Conservation (phyloP, 768 basidiomycete species). For the Saitozyma podzolica region DNA sequence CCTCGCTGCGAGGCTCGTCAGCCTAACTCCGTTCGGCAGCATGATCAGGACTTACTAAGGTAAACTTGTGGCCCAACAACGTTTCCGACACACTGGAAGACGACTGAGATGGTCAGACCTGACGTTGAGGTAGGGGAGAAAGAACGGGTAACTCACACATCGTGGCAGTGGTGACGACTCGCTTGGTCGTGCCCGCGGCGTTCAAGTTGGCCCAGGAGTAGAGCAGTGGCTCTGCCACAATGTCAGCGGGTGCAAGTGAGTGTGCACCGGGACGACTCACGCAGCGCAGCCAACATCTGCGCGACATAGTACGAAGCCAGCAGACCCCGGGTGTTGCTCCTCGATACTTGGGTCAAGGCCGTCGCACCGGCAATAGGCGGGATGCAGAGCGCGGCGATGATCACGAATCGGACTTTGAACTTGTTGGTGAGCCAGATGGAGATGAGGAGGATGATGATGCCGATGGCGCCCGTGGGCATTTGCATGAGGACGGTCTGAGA, state of each 20-base stretch:
- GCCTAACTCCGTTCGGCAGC: not conserved
- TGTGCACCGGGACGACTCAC: constrained; percentile 8
- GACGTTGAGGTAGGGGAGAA: too few species aligned
- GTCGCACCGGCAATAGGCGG: constrained; percentile 40
- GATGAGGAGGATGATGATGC: constrained; percentile 29
- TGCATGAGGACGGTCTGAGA: constrained; percentile 33
- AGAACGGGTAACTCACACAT: constrained; percentile 1
- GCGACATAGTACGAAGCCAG: constrained; percentile 18
- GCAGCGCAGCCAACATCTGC: constrained; percentile 8
- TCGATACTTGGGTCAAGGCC: constrained; percentile 32
- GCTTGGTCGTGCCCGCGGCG: constrained; percentile 36
- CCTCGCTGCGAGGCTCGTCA: not conserved
- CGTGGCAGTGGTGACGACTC: constrained; percentile 22
- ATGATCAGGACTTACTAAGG: constrained; percentile 4
- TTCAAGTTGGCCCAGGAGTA: constrained; percentile 42
- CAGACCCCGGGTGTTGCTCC: constrained; percentile 14
- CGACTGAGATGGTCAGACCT: not conserved
- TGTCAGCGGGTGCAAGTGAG: not conserved
- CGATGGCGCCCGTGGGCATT: constrained; percentile 41
- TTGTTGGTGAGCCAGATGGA: constrained; percentile 39
- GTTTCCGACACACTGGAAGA: constrained; percentile 37
- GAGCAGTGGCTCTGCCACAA: constrained; percentile 16
- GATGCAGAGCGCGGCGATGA: constrained; percentile 21
- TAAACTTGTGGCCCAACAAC: constrained; percentile 34
- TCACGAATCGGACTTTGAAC: constrained; percentile 35